A percentile compares a stretch with the other conserved stretches of the same genome.
These are phyloP conservation scores for Phtheirospermum japonicum DNA, from an alignment of 257 asterid species.

Conservation along the genomic window DNA sequence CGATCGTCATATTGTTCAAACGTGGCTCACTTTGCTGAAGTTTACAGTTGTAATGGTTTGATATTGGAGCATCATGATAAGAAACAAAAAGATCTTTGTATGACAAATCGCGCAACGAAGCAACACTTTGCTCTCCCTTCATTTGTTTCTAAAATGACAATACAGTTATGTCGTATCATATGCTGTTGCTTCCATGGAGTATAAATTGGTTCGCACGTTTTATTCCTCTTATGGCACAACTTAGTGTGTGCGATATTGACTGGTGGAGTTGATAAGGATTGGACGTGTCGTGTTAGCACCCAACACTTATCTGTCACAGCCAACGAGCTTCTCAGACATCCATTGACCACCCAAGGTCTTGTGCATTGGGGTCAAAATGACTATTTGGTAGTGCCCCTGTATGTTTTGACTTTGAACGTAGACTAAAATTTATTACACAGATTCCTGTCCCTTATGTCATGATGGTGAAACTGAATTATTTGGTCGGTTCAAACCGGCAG, in stretches of 20 bases:
- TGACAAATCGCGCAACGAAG: background rate
- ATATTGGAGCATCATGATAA: background rate
- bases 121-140: background rate
- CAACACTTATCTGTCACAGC: no score
- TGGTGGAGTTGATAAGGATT: background rate
- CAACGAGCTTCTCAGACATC: no score
- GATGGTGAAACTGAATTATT: background rate
- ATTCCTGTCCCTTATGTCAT: background rate
- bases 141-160: no score
- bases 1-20: no score
- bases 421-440: background rate
- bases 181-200: background rate
- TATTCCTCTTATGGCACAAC: no score
- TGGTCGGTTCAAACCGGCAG: no score
- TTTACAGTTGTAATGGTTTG: conserved; percentile 7
- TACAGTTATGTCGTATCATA: no score
- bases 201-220: background rate
- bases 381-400: no score
- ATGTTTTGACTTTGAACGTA: no score
- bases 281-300: background rate
- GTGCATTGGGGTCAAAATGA: background rate
- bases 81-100: background rate
- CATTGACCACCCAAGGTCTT: background rate
- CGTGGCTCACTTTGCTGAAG: no score
- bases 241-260: background rate